Conservation (phyloP, 2,329 filamentous ascomycete species). For the Akanthomyces muscarius region DNA sequence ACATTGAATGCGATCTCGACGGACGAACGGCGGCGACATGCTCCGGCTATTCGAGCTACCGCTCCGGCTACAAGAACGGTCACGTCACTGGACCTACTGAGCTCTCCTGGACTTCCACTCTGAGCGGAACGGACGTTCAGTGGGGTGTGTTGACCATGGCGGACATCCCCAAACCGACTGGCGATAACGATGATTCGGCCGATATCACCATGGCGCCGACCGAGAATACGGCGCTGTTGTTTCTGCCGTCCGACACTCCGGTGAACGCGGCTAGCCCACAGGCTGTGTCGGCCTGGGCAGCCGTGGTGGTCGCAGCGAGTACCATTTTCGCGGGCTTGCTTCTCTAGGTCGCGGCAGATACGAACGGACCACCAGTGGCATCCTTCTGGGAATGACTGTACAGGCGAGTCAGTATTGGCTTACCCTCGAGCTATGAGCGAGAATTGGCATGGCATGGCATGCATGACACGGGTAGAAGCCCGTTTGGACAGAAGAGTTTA, state of each 20-base stretch:
- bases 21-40: constrained; percentile 44
- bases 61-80: constrained; percentile 36
- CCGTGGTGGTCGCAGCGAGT: constrained; percentile 10
- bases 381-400: background rate
- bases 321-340: constrained; percentile 8
- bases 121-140: constrained; percentile 37
- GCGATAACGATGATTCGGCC: constrained; percentile 25
- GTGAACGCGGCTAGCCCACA: background rate
- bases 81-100: constrained; percentile 40
- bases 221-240: constrained; percentile 12
- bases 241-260: constrained; percentile 1
- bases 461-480: constrained; percentile 4
- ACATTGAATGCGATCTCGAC: constrained; percentile 40
- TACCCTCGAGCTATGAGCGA: background rate
- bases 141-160: constrained; percentile 45
- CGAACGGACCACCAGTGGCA: background rate
- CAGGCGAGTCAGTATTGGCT: background rate
- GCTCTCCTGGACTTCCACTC: constrained; percentile 43
- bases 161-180: constrained; percentile 32
- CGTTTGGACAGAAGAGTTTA: background rate
- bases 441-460: constrained; percentile 1
- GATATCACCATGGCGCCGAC: background rate
- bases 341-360: background rate
- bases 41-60: constrained; percentile 45
- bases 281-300: background rate